phyloP scores from a whole-genome alignment of 2,329 filamentous ascomycete species.

The Aspergillus bombycis region DNA sequence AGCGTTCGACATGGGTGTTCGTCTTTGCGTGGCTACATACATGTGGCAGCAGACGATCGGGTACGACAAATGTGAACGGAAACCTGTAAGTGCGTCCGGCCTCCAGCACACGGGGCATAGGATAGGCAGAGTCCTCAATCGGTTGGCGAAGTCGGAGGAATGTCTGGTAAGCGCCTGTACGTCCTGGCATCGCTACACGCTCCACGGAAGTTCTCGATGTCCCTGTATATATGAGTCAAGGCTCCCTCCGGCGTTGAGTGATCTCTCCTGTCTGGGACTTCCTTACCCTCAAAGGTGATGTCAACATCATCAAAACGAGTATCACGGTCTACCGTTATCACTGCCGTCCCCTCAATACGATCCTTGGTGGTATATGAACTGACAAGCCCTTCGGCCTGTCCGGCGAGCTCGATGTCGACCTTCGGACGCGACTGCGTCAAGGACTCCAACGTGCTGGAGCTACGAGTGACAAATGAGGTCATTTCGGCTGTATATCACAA shows the following conservation, averaged over 20 bases:
- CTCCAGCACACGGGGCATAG: conserved; percentile 57
- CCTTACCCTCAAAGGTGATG: conserved; percentile 60
- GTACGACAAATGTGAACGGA: conserved; percentile 67
- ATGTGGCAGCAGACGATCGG: conserved; percentile 61
- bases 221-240: conserved; percentile 41
- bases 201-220: conserved; percentile 58
- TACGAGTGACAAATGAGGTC: conserved; percentile 28
- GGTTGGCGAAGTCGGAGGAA: conserved; percentile 67
- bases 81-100: conserved; percentile 61
- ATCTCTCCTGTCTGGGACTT: background rate
- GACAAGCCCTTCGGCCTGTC: conserved; percentile 40
- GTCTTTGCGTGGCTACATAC: conserved; percentile 59
- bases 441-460: conserved; percentile 31
- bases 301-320: conserved; percentile 61
- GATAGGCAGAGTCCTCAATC: conserved; percentile 56
- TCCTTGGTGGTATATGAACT: conserved; percentile 61
- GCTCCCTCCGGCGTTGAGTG: background rate
- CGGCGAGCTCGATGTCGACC: conserved; percentile 33
- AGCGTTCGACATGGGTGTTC: conserved; percentile 56
- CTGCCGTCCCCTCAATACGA: conserved; percentile 57
- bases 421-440: conserved; percentile 35
- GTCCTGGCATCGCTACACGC: conserved; percentile 56
- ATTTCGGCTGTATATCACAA: conserved; percentile 10
- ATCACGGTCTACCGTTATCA: conserved; percentile 54
- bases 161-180: conserved; percentile 60